Base-by-base conservation (phyloP, 768 basidiomycete species). In the Mycena leptocephala region DNA sequence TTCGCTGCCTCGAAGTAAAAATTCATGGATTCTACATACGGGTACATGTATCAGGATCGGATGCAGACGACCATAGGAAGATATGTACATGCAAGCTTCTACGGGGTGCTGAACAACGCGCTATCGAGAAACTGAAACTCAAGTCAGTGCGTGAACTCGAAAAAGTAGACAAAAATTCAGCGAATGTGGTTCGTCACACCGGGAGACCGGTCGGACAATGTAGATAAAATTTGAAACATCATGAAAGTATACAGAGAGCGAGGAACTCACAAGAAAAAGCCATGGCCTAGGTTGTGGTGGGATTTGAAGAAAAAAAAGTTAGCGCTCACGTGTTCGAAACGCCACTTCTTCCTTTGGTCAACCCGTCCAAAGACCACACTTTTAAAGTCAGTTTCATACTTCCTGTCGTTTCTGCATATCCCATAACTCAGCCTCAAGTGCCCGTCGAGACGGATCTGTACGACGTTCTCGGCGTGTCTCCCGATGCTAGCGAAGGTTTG, bases 1-100 rank as follows among this genome's bases (percentile, higher is more conserved):
- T 93, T 90, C 78, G 94, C 94, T 78, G 96, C 96, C 83, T 96
- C 94, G 87, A 96, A 96, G 88, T 98, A 98, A 87, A 98, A 97
- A 88, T 97, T 97, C 97, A 98, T 98, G 85, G 82, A 66, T 82
- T 84, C 82, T 84, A 82, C 82, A 83, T 83, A 86, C 79, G 83
- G 78, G 59, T 68, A 81, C 77, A 55, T 73, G 78, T 67, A 82
- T 74, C 64, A 83, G 79, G 61, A 67, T 70, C 66, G 62, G 63
- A 69, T 76, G 46, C 30, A 76, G 65, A 65, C 64, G 66, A 67
- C 43, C 59, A 41, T 67, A 51, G n/a, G 32, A 67, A 56, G 22
- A 41, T 30, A 61, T 55, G 58, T 48, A 74, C 73, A 53, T 56
- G 18, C 53, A 18, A 9, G 43, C 30, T 39, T 37, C 35, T 43